phyloP scores from a whole-genome alignment of 2,329 filamentous ascomycete genomes.

The Hypocrella siamensis region DNA sequence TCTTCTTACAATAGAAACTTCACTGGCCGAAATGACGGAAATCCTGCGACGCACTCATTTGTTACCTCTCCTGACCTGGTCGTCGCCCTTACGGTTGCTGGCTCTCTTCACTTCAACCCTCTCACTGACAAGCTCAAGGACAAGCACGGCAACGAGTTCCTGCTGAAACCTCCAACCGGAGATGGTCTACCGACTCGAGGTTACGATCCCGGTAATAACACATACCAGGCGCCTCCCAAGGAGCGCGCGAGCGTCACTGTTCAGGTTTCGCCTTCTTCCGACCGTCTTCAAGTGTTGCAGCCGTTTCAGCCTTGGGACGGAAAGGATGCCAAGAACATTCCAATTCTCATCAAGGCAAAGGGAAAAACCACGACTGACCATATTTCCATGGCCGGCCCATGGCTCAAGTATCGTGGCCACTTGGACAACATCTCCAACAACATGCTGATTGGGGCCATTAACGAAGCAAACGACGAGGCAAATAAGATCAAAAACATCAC shows the following conservation, averaged over 20 bases:
- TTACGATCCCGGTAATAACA: constrained; percentile 84
- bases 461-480: constrained; percentile 87
- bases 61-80: constrained; percentile 84
- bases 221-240: constrained; percentile 85
- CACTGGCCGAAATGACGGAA: constrained; percentile 92
- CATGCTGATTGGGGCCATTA: constrained; percentile 96
- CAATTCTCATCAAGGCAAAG: constrained; percentile 90
- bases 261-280: constrained; percentile 72
- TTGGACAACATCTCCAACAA: constrained; percentile 99
- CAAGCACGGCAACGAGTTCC: constrained; percentile 93
- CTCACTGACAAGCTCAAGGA: constrained; percentile 83
- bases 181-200: constrained; percentile 64
- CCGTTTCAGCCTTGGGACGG: constrained; percentile 84
- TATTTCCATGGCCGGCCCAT: constrained; percentile 93
- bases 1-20: constrained; percentile 99
- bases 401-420: constrained; percentile 98
- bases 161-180: constrained; percentile 65
- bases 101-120: constrained; percentile 85
- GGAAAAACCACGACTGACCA: constrained; percentile 97
- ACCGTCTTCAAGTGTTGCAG: constrained; percentile 83
- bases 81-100: constrained; percentile 72
- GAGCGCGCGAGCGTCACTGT: constrained; percentile 62
- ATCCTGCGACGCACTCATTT: constrained; percentile 88
- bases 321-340: constrained; percentile 71
- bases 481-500: constrained; percentile 94